Evolutionary conservation across 805 yeast genomes (phyloP).

Genomic region (Metschnikowia reukaufii): DNA sequence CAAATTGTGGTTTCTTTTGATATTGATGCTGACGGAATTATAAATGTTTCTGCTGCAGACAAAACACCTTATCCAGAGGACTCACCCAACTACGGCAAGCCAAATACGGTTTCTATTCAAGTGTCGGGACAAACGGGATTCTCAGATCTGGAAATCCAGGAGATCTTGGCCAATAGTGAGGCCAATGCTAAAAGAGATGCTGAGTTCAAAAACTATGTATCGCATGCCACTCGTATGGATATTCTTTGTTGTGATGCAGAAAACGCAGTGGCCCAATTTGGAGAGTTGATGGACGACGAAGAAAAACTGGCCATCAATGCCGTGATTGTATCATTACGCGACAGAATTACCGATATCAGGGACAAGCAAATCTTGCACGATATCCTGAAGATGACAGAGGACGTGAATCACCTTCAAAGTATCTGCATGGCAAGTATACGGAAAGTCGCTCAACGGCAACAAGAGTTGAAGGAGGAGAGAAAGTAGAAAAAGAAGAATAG

Average conservation of each 20-base stretch:
- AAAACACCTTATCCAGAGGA: conserved; percentile 43
- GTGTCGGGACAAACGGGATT: conserved; percentile 55
- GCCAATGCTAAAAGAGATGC: conserved; percentile 61
- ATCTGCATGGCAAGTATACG: conserved; percentile 39
- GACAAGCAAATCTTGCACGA: conserved; percentile 32
- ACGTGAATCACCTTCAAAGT: conserved; percentile 40
- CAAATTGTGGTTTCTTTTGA: conserved; percentile 76
- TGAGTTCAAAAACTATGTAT: conserved; percentile 58
- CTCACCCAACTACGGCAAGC: conserved; percentile 41
- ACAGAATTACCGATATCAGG: conserved; percentile 36
- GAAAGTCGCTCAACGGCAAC: conserved; percentile 40
- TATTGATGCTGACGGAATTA: conserved; percentile 78
- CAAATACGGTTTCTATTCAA: conserved; percentile 51
- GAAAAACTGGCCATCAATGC: conserved; percentile 41
- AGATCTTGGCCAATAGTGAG: conserved; percentile 65
- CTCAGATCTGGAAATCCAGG: conserved; percentile 64
- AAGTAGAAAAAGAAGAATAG: background rate
- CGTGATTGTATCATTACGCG: conserved; percentile 23
- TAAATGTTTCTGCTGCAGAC: conserved; percentile 58
- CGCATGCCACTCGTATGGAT: conserved; percentile 76
- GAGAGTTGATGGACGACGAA: conserved; percentile 44
- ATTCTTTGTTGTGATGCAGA: conserved; percentile 85
- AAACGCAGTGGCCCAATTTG: conserved; percentile 74
- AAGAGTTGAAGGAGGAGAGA: conserved; percentile 3
- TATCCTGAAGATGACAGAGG: conserved; percentile 32